Base-by-base conservation (phyloP, 1,139 yeast species). In the Cylindricascospora bacillispora region DNA sequence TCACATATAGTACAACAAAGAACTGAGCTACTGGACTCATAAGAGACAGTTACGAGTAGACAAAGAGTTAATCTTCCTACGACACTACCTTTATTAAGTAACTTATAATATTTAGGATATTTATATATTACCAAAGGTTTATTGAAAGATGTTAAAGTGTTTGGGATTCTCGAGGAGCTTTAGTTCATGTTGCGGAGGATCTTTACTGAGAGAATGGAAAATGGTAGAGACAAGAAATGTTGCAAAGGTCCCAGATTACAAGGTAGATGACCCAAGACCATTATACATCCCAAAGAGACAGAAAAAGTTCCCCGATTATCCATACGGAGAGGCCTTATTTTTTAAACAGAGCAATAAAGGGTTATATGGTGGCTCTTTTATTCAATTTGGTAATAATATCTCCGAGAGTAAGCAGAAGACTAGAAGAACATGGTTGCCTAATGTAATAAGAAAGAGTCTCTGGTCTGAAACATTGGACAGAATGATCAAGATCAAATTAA, bases 331-430 rank as follows among this genome's bases (percentile, higher is more conserved):
- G 38, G 65, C 95, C 3, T 60, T 65, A 34, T 65, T 73, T 41
- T 86, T 75, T 62, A 85, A 85, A 54, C 78, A 86, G 56, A 76
- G 86, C 44, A 82, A 86, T 54, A 62, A 78, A 35, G 97, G 97
- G 6, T 65, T 89, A 29, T 86, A 70, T 53, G 98, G 97, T 15
- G 97, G 95, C 12, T 70, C 79, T 35, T 81, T 78, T 51, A 71
- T 83, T 36, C 74, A 73, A 43, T 68, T 75, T 40, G 92, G 94
- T 40, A 72, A 82, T 56, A 70, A 73, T 35, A 69, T 86, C 37
- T 73, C 93, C 10, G 94, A 83, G 52, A 72, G 74, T 36, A 69
- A 69, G 42, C 80, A 79, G 56, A 81, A 79, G 56, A 71, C 72
- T 35, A 70, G 76, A 53, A 67, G 95, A 52, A 67, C 70, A 23